Evolutionary conservation across 306 rosid genomes (phyloP).

Genomic region (Vigna hirtella): DNA sequence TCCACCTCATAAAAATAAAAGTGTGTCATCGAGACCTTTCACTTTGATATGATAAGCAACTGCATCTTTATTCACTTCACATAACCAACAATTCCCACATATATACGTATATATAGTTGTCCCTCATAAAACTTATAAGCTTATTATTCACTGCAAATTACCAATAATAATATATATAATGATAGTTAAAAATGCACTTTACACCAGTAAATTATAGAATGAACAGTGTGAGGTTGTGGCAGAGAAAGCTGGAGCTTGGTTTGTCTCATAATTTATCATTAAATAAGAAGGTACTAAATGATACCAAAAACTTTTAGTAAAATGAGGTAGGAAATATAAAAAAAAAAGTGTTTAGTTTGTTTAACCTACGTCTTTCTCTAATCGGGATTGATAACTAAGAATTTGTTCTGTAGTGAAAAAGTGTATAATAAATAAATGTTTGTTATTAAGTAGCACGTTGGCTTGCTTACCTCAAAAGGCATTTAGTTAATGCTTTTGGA

Average conservation of each 20-base stretch:
- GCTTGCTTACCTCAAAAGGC: constrained; percentile 47
- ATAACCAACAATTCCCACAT: too few relatives aligned
- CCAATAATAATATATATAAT: too few relatives aligned
- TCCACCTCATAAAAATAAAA: too few relatives aligned
- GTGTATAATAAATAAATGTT: neutral
- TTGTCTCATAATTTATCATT: constrained; percentile 27
- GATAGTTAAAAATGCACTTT: neutral
- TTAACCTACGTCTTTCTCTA: neutral
- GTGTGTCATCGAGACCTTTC: too few relatives aligned
- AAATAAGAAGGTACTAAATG: neutral
- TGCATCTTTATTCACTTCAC: too few relatives aligned
- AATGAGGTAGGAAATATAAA: neutral
- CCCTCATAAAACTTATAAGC: too few relatives aligned
- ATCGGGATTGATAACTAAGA: neutral
- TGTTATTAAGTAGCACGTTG: constrained; percentile 34
- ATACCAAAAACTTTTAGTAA: neutral
- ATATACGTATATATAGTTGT: too few relatives aligned
- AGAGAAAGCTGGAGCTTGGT: constrained; percentile 23
- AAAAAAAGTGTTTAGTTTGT: neutral
- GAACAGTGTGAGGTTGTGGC: neutral
- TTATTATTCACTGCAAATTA: too few relatives aligned
- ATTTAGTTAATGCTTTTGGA: constrained; percentile 43
- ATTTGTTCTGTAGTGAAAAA: constrained; percentile 8
- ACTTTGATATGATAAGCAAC: too few relatives aligned
- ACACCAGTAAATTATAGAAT: neutral